Percentiles rank a stretch among this genome's conserved stretches.
These are phyloP conservation scores for Fusarium metavorans DNA, from an alignment of 2,329 filamentous ascomycete species.

Conservation along the genomic window DNA sequence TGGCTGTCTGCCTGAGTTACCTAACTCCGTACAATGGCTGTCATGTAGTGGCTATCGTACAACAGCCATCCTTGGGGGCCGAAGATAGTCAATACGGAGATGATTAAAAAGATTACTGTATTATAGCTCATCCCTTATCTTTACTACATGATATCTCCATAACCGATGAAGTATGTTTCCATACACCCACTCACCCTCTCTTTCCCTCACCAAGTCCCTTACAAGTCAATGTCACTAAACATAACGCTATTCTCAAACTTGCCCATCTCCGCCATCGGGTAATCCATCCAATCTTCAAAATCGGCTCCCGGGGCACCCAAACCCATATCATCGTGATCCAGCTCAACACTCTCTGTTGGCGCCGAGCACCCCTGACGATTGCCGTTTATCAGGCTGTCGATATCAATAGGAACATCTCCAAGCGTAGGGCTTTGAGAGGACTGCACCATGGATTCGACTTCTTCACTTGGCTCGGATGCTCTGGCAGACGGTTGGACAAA, in stretches of 20 bases:
- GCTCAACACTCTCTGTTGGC: not conserved
- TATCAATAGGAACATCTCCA: not conserved
- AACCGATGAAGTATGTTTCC: no score
- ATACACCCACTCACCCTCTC: not conserved
- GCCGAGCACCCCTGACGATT: not conserved
- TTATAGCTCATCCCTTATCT: no score
- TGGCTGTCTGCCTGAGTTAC: not conserved
- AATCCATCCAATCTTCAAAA: not conserved
- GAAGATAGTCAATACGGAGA: not conserved
- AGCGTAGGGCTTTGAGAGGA: not conserved
- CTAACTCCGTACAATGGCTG: not conserved
- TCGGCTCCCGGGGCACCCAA: not conserved
- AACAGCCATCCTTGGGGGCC: not conserved
- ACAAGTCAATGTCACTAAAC: not conserved
- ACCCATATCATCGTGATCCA: not conserved
- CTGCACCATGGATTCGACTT: not conserved
- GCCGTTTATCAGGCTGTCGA: not conserved
- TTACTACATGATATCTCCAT: no score
- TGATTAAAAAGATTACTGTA: no score
- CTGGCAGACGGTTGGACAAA: not conserved
- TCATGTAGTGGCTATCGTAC: not conserved
- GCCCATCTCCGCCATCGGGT: not conserved
- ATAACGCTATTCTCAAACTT: not conserved
- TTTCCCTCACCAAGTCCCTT: not conserved
- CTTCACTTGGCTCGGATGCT: slow-evolving; percentile 46